Percentiles rank a stretch among this genome's conserved stretches.
Conservation (phyloP, 345 rosid genomes). For the Gossypium arboreum region DNA sequence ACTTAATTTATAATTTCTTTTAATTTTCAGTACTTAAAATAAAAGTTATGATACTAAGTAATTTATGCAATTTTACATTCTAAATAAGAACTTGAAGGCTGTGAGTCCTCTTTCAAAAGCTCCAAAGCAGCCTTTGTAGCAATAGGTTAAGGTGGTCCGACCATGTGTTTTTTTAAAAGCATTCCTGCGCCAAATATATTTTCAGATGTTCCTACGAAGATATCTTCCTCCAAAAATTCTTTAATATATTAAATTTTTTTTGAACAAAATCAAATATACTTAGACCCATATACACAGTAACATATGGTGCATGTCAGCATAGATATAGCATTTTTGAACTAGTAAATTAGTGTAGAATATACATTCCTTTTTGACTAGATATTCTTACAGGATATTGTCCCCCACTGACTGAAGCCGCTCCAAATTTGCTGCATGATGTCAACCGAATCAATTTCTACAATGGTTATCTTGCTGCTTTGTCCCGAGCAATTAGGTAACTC, state of each 20-base stretch:
- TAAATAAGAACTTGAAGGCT: too few species aligned
- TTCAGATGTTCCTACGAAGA: not conserved
- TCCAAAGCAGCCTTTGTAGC: not conserved
- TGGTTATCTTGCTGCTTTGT: conserved; percentile 34
- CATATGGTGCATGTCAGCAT: not conserved
- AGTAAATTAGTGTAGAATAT: not conserved
- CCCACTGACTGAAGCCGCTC: conserved; percentile 3
- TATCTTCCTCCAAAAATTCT: not conserved
- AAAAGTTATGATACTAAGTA: too few species aligned
- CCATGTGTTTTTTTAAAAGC: not conserved
- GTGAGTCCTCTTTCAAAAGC: too few species aligned
- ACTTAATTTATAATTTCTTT: too few species aligned
- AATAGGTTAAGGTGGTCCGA: not conserved
- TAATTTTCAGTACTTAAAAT: too few species aligned
- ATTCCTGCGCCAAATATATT: not conserved
- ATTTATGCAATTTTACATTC: too few species aligned
- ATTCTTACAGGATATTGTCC: conserved; percentile 31
- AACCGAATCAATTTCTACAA: conserved; percentile 32
- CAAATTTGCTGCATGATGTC: conserved; percentile 23
- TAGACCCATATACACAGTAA: too few species aligned
- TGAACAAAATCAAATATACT: too few species aligned
- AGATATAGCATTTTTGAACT: not conserved
- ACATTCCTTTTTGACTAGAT: not conserved
- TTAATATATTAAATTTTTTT: too few species aligned
- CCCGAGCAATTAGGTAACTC: conserved; percentile 35